A percentile compares a stretch with the other conserved stretches of the same genome.
Evolutionary conservation across 1,139 yeast genomes (phyloP).

Genomic region (Taphrina wiesneri): DNA sequence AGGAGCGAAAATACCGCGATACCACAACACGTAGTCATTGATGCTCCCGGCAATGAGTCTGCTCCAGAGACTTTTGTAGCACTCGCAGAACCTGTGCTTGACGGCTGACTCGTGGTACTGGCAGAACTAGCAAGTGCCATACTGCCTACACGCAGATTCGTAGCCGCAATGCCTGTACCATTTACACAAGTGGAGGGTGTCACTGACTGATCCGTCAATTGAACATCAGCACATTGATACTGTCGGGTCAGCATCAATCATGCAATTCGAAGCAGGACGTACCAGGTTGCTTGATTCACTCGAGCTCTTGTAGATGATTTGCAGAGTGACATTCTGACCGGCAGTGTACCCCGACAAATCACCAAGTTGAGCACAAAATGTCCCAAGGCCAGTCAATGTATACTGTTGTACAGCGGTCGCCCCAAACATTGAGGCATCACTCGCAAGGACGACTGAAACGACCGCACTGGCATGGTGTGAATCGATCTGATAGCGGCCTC

Average conservation of each 20-base stretch:
- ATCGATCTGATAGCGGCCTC: constrained; percentile 25
- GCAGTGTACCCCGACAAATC: not conserved
- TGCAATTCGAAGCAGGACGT: not conserved
- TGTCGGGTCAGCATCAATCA: not conserved
- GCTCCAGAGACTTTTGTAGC: constrained; percentile 7
- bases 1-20: not conserved
- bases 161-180: constrained; percentile 3
- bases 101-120: not conserved
- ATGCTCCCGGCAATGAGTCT: not conserved
- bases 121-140: not conserved
- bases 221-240: constrained; percentile 20
- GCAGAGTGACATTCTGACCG: constrained; percentile 22
- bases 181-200: constrained; percentile 12
- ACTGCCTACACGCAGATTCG: not conserved
- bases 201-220: not conserved
- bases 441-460: constrained; percentile 9
- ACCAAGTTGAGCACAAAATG: constrained; percentile 19
- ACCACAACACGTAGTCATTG: not conserved
- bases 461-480: constrained; percentile 21
- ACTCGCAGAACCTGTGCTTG: not conserved
- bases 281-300: constrained; percentile 9
- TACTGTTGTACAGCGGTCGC: constrained; percentile 8
- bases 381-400: constrained; percentile 29
- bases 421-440: constrained; percentile 3
- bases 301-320: constrained; percentile 12